A percentile compares a stretch with the other conserved stretches of the same genome.
These are phyloP conservation scores for Isabelozyma pseudorhagii DNA, from an alignment of 805 yeast genomes.

Conservation along the genomic window DNA sequence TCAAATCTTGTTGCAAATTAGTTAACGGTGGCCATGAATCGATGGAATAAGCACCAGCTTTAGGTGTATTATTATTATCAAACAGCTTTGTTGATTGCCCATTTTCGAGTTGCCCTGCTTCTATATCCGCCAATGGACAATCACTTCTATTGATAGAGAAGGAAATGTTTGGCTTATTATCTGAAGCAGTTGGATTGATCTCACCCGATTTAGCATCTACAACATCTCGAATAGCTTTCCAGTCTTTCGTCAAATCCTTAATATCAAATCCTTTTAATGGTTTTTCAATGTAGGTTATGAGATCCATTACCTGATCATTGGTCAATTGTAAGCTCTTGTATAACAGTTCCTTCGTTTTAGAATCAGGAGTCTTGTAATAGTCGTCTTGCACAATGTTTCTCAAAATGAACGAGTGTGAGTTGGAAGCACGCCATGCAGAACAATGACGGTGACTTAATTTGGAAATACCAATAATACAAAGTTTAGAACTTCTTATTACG, in stretches of 20 bases:
- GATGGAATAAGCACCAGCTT: not conserved
- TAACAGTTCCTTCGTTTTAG: not conserved
- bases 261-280: not conserved
- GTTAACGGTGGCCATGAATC: not conserved
- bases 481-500: constrained; percentile 3
- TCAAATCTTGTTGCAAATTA: not conserved
- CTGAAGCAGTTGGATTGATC: not conserved
- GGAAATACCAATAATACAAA: constrained; percentile 9
- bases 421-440: constrained; percentile 15
- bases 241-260: constrained; percentile 1
- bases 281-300: not conserved
- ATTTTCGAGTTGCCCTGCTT: not conserved
- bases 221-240: not conserved
- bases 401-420: constrained; percentile 10
- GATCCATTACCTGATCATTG: constrained; percentile 4
- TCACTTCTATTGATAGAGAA: not conserved
- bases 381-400: constrained; percentile 7
- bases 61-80: not conserved
- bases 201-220: not conserved
- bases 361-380: constrained; percentile 5
- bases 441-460: constrained; percentile 13
- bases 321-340: not conserved
- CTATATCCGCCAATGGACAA: not conserved
- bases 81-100: not conserved
- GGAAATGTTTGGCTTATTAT: not conserved